Percentiles rank a stretch among this genome's conserved stretches.
phyloP scores from a whole-genome alignment of 2,329 filamentous ascomycete species.

The Trichoderma oligosporum region DNA sequence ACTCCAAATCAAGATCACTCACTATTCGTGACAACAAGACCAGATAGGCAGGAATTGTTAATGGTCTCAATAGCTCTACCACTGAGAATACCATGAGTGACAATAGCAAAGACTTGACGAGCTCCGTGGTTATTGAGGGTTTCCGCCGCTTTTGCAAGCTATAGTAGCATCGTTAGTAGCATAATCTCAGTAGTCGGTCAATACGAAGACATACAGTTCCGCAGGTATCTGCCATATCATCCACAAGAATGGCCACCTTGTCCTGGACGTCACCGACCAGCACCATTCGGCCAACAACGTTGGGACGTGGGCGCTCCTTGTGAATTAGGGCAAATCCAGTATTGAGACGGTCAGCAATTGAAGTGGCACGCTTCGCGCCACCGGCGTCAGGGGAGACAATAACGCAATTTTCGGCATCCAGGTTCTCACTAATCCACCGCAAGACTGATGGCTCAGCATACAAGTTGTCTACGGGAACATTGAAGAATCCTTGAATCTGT shows the following conservation, averaged over 20 bases:
- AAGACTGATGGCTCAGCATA: constrained; percentile 92
- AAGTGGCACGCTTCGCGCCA: constrained; percentile 89
- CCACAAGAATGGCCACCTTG: constrained; percentile 91
- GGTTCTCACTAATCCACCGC: constrained; percentile 85
- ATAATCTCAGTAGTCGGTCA: background rate
- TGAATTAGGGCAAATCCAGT: constrained; percentile 91
- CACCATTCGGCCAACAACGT: constrained; percentile 86
- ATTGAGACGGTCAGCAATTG: constrained; percentile 87
- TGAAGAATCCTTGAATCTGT: constrained; percentile 96
- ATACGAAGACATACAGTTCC: constrained; percentile 55
- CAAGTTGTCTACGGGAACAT: constrained; percentile 70
- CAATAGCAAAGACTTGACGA: constrained; percentile 85
- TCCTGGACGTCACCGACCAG: constrained; percentile 91
- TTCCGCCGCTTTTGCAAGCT: constrained; percentile 74
- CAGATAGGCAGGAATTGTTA: constrained; percentile 71
- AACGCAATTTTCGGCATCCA: constrained; percentile 76
- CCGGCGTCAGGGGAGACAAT: constrained; percentile 95
- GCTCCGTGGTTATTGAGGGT: constrained; percentile 86
- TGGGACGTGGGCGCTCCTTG: constrained; percentile 83
- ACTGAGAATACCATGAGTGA: constrained; percentile 88
- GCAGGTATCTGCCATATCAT: constrained; percentile 97
- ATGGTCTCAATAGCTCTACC: constrained; percentile 84
- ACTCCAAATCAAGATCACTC: constrained; percentile 23
- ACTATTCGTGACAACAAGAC: constrained; percentile 86
- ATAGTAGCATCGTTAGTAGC: constrained; percentile 7